Conservation (phyloP, 2,329 filamentous ascomycete genomes). For the Sporothrix curviconia region DNA sequence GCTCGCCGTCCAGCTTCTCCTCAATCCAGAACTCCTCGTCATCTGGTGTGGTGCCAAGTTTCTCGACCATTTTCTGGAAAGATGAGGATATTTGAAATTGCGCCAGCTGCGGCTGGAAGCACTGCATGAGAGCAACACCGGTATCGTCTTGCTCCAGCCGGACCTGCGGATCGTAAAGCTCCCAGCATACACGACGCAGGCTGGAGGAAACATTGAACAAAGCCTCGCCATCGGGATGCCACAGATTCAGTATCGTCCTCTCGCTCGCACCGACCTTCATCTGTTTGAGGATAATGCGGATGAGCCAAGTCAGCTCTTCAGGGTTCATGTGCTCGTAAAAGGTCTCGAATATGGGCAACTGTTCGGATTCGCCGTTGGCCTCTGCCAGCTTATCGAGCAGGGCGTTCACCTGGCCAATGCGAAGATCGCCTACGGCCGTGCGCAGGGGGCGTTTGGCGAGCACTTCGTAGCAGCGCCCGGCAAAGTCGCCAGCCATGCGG, state of each 20-base stretch:
- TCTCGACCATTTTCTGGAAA: constrained; percentile 72
- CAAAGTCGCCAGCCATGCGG: constrained; percentile 81
- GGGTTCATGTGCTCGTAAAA: constrained; percentile 92
- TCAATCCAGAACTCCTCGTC: constrained; percentile 90
- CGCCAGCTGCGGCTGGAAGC: constrained; percentile 91
- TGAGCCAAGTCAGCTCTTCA: constrained; percentile 88
- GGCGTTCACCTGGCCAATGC: constrained; percentile 82
- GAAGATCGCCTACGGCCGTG: constrained; percentile 68
- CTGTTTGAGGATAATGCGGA: constrained; percentile 82
- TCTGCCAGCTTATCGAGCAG: constrained; percentile 71
- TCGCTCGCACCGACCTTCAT: constrained; percentile 73
- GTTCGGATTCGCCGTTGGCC: constrained; percentile 73
- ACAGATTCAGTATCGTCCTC: constrained; percentile 76
- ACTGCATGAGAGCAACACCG: constrained; percentile 79
- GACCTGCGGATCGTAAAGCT: constrained; percentile 67
- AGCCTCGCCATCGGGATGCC: constrained; percentile 70
- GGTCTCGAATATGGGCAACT: constrained; percentile 69
- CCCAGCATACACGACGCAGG: constrained; percentile 88
- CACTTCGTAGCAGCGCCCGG: constrained; percentile 79
- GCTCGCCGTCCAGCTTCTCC: constrained; percentile 93
- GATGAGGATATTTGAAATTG: constrained; percentile 77
- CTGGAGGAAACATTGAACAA: constrained; percentile 89
- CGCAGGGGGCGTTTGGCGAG: constrained; percentile 76
- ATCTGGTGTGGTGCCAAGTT: constrained; percentile 57
- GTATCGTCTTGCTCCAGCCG: constrained; percentile 69